phyloP scores from a whole-genome alignment of 2,329 filamentous ascomycete genomes.

The Diatrype stigma region DNA sequence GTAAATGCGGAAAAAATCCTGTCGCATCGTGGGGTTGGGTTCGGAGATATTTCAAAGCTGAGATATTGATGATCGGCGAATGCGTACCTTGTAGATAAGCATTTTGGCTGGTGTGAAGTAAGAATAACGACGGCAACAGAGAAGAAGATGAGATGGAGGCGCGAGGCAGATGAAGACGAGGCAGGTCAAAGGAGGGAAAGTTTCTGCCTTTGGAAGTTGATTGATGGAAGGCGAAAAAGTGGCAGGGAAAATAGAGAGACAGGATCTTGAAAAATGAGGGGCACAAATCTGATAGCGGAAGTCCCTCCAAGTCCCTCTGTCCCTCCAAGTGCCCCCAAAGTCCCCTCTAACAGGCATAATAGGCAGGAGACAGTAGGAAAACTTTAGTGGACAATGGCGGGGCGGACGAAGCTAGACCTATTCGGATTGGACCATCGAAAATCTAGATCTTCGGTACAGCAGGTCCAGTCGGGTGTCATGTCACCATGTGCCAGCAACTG shows the following conservation, averaged over 20 bases:
- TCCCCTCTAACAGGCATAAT: background rate
- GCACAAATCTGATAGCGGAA: conserved; percentile 18
- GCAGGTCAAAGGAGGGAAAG: conserved; percentile 24
- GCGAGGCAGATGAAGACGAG: conserved; percentile 25
- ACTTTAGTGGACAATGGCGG: background rate
- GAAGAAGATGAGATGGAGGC: conserved; percentile 11
- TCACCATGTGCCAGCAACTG: too few relatives aligned
- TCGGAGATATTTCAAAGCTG: too few relatives aligned
- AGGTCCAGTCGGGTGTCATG: too few relatives aligned
- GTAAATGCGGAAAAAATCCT: background rate
- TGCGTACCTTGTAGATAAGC: conserved; percentile 67
- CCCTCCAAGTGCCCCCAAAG: too few relatives aligned
- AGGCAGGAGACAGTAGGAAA: background rate
- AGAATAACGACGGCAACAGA: conserved; percentile 13
- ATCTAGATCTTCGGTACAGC: too few relatives aligned
- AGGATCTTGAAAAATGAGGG: conserved; percentile 20
- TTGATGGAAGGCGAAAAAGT: background rate
- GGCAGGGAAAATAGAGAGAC: background rate
- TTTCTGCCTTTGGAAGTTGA: conserved; percentile 16
- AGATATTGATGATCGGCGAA: background rate
- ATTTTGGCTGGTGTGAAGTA: conserved; percentile 49
- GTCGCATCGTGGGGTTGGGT: too few relatives aligned
- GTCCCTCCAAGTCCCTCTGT: too few relatives aligned
- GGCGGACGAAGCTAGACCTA: background rate
- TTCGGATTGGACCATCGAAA: background rate